Percentiles rank a stretch among this genome's conserved stretches.
Evolutionary conservation across 1,284 basidiomycete species (phyloP).

Genomic region (Tremellales sp.): DNA sequence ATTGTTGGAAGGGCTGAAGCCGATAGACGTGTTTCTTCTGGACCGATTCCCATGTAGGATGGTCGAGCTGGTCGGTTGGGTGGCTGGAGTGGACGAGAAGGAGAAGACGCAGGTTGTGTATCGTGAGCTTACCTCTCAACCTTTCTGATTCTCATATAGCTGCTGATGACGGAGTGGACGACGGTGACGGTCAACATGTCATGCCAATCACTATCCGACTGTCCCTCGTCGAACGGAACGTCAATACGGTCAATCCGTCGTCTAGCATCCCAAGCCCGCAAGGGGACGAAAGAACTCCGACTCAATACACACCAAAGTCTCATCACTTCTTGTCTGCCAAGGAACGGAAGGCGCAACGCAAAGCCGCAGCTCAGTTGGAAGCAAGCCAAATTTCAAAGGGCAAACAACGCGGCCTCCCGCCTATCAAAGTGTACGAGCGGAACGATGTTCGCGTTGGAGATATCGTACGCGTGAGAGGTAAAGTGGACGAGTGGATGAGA

Average conservation of each 20-base stretch:
- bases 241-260: background rate
- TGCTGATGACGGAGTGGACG: slow-evolving; percentile 30
- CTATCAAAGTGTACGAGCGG: slow-evolving; percentile 15
- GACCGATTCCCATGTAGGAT: slow-evolving; percentile 32
- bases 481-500: slow-evolving; percentile 34
- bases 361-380: slow-evolving; percentile 3
- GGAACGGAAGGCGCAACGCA: slow-evolving; percentile 13
- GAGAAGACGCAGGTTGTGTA: slow-evolving; percentile 12
- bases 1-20: background rate
- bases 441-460: slow-evolving; percentile 41
- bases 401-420: background rate
- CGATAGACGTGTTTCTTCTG: slow-evolving; percentile 36
- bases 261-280: background rate
- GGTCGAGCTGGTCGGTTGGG: slow-evolving; percentile 42
- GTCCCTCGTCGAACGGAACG: slow-evolving; percentile 5
- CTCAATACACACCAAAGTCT: background rate
- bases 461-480: slow-evolving; percentile 33
- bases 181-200: slow-evolving; percentile 34
- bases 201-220: slow-evolving; percentile 25
- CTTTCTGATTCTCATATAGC: background rate
- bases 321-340: slow-evolving; percentile 13
- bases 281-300: background rate
- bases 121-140: slow-evolving; percentile 23
- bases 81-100: slow-evolving; percentile 38
- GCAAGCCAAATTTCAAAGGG: background rate